Evolutionary conservation across 495 filamentous ascomycete species (phyloP).

Genomic region (Pseudevernia furfuracea): DNA sequence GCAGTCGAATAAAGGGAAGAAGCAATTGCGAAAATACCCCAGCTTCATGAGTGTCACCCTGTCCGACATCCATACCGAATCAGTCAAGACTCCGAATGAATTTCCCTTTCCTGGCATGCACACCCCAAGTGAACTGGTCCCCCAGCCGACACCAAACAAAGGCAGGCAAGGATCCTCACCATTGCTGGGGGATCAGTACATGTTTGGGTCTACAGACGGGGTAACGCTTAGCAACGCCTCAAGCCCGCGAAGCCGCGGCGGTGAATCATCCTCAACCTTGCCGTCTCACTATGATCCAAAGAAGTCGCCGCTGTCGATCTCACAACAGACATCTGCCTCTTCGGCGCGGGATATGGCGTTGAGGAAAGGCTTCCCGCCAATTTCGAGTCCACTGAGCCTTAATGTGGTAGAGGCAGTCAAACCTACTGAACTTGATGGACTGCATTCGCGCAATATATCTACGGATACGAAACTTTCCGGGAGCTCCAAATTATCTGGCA

Average conservation of each 20-base stretch:
- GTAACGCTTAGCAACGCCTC: constrained; percentile 15
- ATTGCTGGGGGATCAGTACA: constrained; percentile 20
- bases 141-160: neutral
- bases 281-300: constrained; percentile 23
- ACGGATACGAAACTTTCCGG: constrained; percentile 15
- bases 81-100: constrained; percentile 12
- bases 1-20: constrained; percentile 15
- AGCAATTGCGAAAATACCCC: constrained; percentile 22
- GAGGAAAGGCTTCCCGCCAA: constrained; percentile 20
- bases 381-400: constrained; percentile 16
- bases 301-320: constrained; percentile 24
- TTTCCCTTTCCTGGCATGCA: constrained; percentile 23
- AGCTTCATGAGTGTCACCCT: constrained; percentile 28
- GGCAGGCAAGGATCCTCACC: constrained; percentile 26
- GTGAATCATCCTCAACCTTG: constrained; percentile 19
- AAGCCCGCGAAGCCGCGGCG: constrained; percentile 17
- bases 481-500: constrained; percentile 17
- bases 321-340: constrained; percentile 29
- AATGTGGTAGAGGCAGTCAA: constrained; percentile 1
- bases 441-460: constrained; percentile 10
- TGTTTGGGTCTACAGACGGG: constrained; percentile 9
- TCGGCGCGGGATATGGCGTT: constrained; percentile 27
- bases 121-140: constrained; percentile 7
- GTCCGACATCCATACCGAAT: constrained; percentile 20
- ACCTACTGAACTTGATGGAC: neutral